These are phyloP conservation scores for Phlegmacium glaucopus DNA, from an alignment of 768 basidiomycete species.

Conservation along the genomic window DNA sequence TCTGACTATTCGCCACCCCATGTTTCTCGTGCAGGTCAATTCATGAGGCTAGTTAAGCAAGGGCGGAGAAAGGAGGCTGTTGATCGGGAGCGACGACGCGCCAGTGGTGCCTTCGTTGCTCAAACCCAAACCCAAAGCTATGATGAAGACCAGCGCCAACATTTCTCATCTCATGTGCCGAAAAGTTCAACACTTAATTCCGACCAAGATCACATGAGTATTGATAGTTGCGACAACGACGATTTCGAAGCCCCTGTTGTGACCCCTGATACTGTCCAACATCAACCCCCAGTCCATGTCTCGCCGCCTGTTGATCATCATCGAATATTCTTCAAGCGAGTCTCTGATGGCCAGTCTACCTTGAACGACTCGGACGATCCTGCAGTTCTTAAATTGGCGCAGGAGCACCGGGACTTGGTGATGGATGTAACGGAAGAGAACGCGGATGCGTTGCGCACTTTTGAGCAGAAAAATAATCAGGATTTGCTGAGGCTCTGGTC, in stretches of 20 bases:
- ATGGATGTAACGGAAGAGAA: slow-evolving; percentile 11
- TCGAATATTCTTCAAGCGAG: neutral
- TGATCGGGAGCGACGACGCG: slow-evolving; percentile 30
- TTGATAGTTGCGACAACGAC: neutral
- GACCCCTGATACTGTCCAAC: slow-evolving; percentile 1
- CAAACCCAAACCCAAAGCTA: slow-evolving; percentile 11
- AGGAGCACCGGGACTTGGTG: slow-evolving; percentile 9
- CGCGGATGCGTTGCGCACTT: slow-evolving; percentile 17
- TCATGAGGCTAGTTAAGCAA: slow-evolving; percentile 28
- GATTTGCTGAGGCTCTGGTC: slow-evolving; percentile 24
- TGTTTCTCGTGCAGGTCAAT: slow-evolving; percentile 21
- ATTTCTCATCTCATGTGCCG: neutral
- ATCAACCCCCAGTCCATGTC: neutral
- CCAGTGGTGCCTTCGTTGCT: slow-evolving; percentile 22
- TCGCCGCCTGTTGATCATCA: neutral
- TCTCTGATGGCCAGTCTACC: neutral
- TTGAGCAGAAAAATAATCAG: slow-evolving; percentile 24
- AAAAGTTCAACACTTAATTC: slow-evolving; percentile 1
- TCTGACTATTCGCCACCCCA: slow-evolving; percentile 19
- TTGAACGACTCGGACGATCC: slow-evolving; percentile 7
- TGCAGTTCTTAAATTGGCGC: slow-evolving; percentile 4
- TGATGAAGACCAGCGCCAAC: neutral
- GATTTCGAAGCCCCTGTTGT: neutral
- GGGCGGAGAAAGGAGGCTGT: slow-evolving; percentile 34
- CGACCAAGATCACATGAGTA: neutral